Percentiles rank a stretch among this genome's conserved stretches.
phyloP scores from a whole-genome alignment of 305 asterid genomes.

The Stenogyne calaminthoides region DNA sequence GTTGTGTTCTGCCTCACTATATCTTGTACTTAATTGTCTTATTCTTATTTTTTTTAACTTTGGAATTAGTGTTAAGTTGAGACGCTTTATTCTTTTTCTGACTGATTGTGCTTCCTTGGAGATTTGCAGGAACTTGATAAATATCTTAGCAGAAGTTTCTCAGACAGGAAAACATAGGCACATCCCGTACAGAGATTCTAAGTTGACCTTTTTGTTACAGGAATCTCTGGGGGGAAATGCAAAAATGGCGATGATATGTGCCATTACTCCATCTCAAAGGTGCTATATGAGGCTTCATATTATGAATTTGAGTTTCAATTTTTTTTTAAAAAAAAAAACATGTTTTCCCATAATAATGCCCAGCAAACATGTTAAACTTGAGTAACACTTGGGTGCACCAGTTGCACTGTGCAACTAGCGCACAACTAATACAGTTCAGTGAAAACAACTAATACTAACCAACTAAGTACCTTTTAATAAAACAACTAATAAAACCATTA shows the following conservation, averaged over 20 bases:
- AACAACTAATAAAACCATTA: no score
- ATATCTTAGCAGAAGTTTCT: slow-evolving; percentile 95
- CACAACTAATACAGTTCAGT: no score
- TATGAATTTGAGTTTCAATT: slow-evolving; percentile 20
- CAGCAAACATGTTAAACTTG: neutral
- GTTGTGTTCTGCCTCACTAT: no score
- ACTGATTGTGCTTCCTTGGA: slow-evolving; percentile 31
- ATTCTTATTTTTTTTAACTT: neutral
- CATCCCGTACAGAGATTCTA: slow-evolving; percentile 98
- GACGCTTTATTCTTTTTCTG: slow-evolving; percentile 3
- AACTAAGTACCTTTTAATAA: no score
- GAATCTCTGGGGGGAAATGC: slow-evolving; percentile 99
- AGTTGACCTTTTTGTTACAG: slow-evolving; percentile 92
- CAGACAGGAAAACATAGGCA: slow-evolving; percentile 98
- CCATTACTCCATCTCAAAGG: slow-evolving; percentile 94
- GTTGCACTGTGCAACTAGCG: no score
- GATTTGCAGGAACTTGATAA: slow-evolving; percentile 80
- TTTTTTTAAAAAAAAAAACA: no score
- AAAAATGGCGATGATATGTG: slow-evolving; percentile 96
- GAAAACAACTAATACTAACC: no score
- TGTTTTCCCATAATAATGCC: neutral
- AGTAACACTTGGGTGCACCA: no score
- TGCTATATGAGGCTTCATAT: slow-evolving; percentile 32
- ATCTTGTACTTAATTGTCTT: slow-evolving; percentile 16
- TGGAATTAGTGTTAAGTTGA: neutral